These are phyloP conservation scores for Suhomyces taliae DNA, from an alignment of 1,139 yeast species.

Conservation along the genomic window DNA sequence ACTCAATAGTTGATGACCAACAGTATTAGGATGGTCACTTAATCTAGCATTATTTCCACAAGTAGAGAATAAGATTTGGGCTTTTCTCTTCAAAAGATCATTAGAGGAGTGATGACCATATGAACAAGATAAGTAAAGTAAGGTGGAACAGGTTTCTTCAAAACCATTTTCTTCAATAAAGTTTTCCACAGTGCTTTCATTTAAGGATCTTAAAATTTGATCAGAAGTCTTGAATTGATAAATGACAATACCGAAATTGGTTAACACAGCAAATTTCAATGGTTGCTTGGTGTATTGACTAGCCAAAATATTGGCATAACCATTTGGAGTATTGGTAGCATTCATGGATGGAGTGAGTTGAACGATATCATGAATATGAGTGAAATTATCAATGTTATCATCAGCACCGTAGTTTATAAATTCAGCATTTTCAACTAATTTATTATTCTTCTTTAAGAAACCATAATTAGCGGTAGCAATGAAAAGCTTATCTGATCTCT, in stretches of 20 bases:
- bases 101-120: conserved; percentile 53
- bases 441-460: conserved; percentile 65
- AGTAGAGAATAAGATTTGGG: conserved; percentile 52
- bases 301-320: conserved; percentile 80
- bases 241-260: conserved; percentile 74
- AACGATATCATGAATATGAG: conserved; percentile 66
- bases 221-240: conserved; percentile 81
- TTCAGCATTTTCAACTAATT: conserved; percentile 80
- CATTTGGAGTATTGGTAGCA: conserved; percentile 71
- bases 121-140: conserved; percentile 79
- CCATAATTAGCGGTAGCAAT: conserved; percentile 86
- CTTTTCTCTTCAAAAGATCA: conserved; percentile 50
- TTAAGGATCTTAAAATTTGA: conserved; percentile 66
- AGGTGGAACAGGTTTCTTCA: conserved; percentile 83
- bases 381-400: conserved; percentile 23
- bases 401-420: conserved; percentile 58
- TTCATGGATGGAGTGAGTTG: conserved; percentile 69
- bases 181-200: conserved; percentile 55
- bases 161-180: conserved; percentile 51
- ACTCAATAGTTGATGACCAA: conserved; percentile 8
- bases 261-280: conserved; percentile 74
- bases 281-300: conserved; percentile 71
- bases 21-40: conserved; percentile 23
- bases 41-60: conserved; percentile 57
- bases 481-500: conserved; percentile 55